These are phyloP conservation scores for Cichorium intybus DNA, from an alignment of 140 eudicot genomes.

Conservation along the genomic window DNA sequence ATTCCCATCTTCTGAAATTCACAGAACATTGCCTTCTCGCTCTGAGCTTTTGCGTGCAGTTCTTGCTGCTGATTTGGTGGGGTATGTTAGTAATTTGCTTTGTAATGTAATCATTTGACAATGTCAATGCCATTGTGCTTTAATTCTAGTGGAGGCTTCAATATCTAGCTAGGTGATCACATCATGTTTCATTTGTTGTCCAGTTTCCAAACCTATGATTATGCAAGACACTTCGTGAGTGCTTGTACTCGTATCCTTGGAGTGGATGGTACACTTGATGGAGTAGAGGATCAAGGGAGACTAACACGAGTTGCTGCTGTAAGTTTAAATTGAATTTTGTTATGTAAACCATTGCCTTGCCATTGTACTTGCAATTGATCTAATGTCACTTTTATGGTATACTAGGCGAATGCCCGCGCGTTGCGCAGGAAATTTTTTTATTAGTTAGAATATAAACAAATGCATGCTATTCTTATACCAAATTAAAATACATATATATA, in stretches of 20 bases:
- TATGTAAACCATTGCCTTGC: neutral
- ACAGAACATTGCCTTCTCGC: slow-evolving; percentile 95
- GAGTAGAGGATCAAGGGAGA: slow-evolving; percentile 87
- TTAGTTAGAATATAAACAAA: too few relatives aligned
- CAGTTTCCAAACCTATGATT: slow-evolving; percentile 93
- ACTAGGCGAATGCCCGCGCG: too few relatives aligned
- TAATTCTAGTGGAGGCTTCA: too few relatives aligned
- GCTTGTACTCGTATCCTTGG: slow-evolving; percentile 95
- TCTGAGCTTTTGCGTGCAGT: slow-evolving; percentile 83
- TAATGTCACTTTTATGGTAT: neutral
- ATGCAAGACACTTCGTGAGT: slow-evolving; percentile 98
- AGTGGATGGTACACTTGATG: slow-evolving; percentile 91
- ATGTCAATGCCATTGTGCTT: too few relatives aligned
- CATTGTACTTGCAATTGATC: neutral
- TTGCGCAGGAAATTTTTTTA: too few relatives aligned
- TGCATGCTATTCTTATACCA: too few relatives aligned
- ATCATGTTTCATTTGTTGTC: slow-evolving; percentile 10
- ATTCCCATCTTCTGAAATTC: slow-evolving; percentile 93
- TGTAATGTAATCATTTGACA: too few relatives aligned
- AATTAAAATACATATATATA: too few relatives aligned
- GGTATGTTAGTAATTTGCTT: slow-evolving; percentile 42
- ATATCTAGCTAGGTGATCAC: neutral
- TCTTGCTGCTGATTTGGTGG: slow-evolving; percentile 93
- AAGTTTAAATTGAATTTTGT: slow-evolving; percentile 22
- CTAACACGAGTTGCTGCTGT: slow-evolving; percentile 92